Base-by-base conservation (phyloP, 352 stramenopile genomes). In the Globisporangium nagaii region DNA sequence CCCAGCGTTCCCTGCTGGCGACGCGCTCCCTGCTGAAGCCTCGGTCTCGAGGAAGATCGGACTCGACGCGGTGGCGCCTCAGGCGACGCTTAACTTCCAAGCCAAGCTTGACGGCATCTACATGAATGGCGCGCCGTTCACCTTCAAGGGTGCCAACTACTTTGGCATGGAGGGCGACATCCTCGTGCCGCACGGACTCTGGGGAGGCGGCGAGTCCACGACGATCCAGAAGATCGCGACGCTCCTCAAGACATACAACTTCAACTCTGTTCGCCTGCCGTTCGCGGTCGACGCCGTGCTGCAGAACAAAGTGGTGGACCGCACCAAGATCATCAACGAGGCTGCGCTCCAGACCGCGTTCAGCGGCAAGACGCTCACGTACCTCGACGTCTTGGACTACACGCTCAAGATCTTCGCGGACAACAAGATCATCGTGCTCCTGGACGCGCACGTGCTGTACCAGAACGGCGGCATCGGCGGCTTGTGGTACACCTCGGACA, bases 161-260 rank as follows among this genome's bases (percentile, higher is more conserved):
- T 87, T 87, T 56, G 75, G 75, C n/a, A 73, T 87, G 69, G 75
- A 87, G 56, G 75, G 54, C 17, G 66, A 81, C 36, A 84, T 84
- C 56, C 56, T 67, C 36, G 71, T 77, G 17, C 71, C 71, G 0
- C 75, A 87, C 37, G 75, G 75, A 13, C 63, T 86, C n/a, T 86
- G 75, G 75, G 73, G 75, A 9, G 75, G 75, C 17, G 30, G 36
- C 4, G 47, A 68, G 19, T 86, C 75, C 4, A 86, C 73, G 15
- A 78, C 72, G n/a, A 44, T 86, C 12, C 56, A 62, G 1, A 41
- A 54, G 5, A 53, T 86, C 17, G 66, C 65, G 8, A 55, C 60
- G 24, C 35, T 83, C 5, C 46, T 86, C 37, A 47, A 50, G 13
- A 37, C 57, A 4, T 68, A 84, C 53, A 49, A 58, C 19, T 84